phyloP scores from a whole-genome alignment of 148 eudicot species.

The Persicaria tinctoria region DNA sequence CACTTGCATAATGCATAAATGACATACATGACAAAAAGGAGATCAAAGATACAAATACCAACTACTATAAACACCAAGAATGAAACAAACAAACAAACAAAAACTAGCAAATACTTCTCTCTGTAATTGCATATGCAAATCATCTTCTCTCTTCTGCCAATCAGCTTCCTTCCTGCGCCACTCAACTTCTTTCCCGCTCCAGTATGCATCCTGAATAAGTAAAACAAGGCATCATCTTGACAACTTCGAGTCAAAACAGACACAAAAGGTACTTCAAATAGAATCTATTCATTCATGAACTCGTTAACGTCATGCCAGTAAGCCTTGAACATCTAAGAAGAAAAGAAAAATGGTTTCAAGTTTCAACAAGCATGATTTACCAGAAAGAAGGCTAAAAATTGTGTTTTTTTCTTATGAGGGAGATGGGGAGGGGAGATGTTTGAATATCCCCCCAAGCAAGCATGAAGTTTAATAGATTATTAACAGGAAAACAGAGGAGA shows the following conservation, averaged over 20 bases:
- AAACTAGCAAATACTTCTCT: slow-evolving; percentile 34
- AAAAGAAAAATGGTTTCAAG: neutral
- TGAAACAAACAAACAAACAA: neutral
- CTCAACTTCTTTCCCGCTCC: slow-evolving; percentile 46
- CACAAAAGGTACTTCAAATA: neutral
- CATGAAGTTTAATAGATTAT: neutral
- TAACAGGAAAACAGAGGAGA: neutral
- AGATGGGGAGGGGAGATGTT: too few relatives aligned
- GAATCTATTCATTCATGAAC: neutral
- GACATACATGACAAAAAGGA: neutral
- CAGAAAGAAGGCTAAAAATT: neutral
- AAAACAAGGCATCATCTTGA: slow-evolving; percentile 2
- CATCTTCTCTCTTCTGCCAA: slow-evolving; percentile 55
- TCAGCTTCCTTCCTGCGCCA: slow-evolving; percentile 27
- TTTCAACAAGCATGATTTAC: neutral
- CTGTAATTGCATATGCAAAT: slow-evolving; percentile 33
- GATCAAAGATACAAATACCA: neutral
- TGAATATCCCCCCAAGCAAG: neutral
- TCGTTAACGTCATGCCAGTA: neutral
- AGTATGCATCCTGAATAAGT: slow-evolving; percentile 44
- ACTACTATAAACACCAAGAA: neutral
- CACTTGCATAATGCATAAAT: neutral
- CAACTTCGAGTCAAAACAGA: neutral
- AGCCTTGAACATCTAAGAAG: neutral
- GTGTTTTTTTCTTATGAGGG: neutral